Evolutionary conservation across 2,329 filamentous ascomycete genomes (phyloP).

Genomic region (Neonectria sp.): DNA sequence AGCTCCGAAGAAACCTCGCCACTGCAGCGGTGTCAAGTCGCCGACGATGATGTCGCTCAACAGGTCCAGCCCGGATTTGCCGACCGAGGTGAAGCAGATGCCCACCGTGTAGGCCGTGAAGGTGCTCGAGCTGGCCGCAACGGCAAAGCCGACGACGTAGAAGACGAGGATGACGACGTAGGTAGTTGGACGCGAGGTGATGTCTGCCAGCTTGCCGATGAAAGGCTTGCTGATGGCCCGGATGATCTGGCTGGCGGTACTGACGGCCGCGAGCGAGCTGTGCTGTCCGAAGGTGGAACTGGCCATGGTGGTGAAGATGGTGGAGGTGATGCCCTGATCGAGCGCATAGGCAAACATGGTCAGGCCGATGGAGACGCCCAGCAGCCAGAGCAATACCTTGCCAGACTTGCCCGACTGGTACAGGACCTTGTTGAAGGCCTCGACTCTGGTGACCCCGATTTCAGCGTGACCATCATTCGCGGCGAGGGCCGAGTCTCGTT

Average conservation of each 20-base stretch:
- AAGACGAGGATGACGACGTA: conserved; percentile 58
- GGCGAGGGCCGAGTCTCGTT: background rate
- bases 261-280: conserved; percentile 52
- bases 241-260: conserved; percentile 53
- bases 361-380: conserved; percentile 54
- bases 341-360: conserved; percentile 58
- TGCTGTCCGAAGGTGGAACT: conserved; percentile 53
- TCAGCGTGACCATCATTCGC: conserved; percentile 18
- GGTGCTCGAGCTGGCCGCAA: conserved; percentile 51
- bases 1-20: conserved; percentile 55
- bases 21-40: conserved; percentile 55
- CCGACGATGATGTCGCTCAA: conserved; percentile 56
- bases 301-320: conserved; percentile 53
- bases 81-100: conserved; percentile 55
- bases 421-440: conserved; percentile 58
- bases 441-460: conserved; percentile 53
- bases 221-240: conserved; percentile 57
- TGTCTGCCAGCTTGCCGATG: conserved; percentile 56
- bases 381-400: conserved; percentile 54
- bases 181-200: conserved; percentile 56
- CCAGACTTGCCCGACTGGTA: conserved; percentile 55
- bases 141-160: conserved; percentile 53
- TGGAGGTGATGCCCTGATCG: conserved; percentile 54
- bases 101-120: conserved; percentile 55
- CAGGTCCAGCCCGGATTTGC: conserved; percentile 56